Evolutionary conservation across 2,329 filamentous ascomycete species (phyloP), one percentile per base, ranked within the genome.

Genomic region (Samsoniella hepiali): DNA sequence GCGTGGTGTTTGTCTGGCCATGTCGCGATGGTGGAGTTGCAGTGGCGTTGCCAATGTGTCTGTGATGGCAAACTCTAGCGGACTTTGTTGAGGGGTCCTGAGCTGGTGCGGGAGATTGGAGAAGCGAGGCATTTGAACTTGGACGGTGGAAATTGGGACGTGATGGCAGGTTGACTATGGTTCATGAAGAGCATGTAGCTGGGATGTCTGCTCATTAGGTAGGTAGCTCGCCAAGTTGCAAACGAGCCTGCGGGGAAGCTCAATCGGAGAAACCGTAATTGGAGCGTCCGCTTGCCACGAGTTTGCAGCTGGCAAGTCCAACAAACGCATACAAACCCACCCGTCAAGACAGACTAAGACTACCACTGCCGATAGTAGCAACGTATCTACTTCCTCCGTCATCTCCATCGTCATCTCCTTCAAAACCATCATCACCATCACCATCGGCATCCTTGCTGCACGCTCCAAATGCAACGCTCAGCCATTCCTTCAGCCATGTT

Each of bases 11-110:
- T 61, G 58, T 53, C 58, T 61, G 58, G 58, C 44, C 58, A 54
- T 61, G 58, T 54, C n/a, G 49, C 38, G 58, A 42, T 54, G 58
- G 58, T 61, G 58, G 58, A 61, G 58, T 54, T 61, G 36, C 13
- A 27, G 58, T 61, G 58, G 58, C 58, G 58, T 54, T 45, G 34
- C 38, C 44, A 45, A 34, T 54, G 47, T 61, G 34, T 29, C 31
- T 27, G 56, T 47, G 56, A 58, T 15, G 56, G 42, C 47, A 60
- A 61, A 61, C 58, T 47, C 40, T 54, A 42, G 56, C 56, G 57
- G 58, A 44, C 38, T 61, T 54, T 42, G 29, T 17, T 11, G 31
- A 53, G 50, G 32, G 29, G 42, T 6, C 42, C 38, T 8, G 42
- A 38, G 11, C 40, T 31, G 50, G 42, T 45, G 38, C 31, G 42